These are phyloP conservation scores for Pythium folliculosum DNA, from an alignment of 352 stramenopile genomes.

Conservation along the genomic window DNA sequence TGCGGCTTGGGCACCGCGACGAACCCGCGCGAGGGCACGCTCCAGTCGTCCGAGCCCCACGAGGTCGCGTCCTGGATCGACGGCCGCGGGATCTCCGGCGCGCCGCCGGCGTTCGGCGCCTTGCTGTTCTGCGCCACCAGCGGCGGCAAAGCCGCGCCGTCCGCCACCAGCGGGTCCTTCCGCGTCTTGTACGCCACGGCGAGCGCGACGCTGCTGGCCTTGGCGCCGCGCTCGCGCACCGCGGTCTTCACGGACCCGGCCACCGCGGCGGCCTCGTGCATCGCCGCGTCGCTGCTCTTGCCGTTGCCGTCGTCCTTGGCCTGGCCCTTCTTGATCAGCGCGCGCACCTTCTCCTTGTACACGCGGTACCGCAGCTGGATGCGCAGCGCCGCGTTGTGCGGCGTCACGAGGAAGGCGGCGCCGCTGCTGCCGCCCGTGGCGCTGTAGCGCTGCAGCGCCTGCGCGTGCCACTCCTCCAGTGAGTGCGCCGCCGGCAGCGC, in stretches of 20 bases:
- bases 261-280: slow-evolving; percentile 19
- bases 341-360: slow-evolving; percentile 68
- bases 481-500: slow-evolving; percentile 37
- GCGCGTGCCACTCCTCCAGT: slow-evolving; percentile 44
- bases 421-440: slow-evolving; percentile 7
- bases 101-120: background rate
- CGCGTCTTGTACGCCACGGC: slow-evolving; percentile 47
- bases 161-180: slow-evolving; percentile 16
- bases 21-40: slow-evolving; percentile 10
- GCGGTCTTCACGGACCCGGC: slow-evolving; percentile 29
- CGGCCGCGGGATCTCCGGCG: slow-evolving; percentile 7
- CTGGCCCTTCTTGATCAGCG: slow-evolving; percentile 59
- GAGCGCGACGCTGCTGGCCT: slow-evolving; percentile 63
- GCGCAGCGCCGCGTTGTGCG: slow-evolving; percentile 49
- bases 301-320: slow-evolving; percentile 31
- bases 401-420: slow-evolving; percentile 37
- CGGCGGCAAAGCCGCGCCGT: background rate
- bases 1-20: background rate
- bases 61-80: slow-evolving; percentile 20
- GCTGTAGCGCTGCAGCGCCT: slow-evolving; percentile 36
- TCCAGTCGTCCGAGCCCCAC: slow-evolving; percentile 25
- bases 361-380: slow-evolving; percentile 78
- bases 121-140: slow-evolving; percentile 15
- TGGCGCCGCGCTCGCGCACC: slow-evolving; percentile 38
- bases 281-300: slow-evolving; percentile 15